Base-by-base conservation (phyloP, 1,139 yeast genomes). In the Keqinozyma sinolaborantium region DNA sequence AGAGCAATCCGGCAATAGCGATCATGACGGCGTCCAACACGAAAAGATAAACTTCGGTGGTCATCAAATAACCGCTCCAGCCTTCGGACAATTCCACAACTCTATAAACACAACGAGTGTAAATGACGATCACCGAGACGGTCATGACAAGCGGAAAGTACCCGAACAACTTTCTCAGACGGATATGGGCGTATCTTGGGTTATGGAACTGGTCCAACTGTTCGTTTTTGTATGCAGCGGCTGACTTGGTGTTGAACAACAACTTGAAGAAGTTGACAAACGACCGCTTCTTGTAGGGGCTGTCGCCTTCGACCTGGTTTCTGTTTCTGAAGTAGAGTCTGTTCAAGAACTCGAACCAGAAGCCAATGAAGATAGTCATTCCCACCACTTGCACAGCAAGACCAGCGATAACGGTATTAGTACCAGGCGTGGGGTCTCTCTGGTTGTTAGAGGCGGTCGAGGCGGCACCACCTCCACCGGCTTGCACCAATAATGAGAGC, bases 331-430 rank as follows among this genome's bases (percentile, higher is more conserved):
- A 61, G 44, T 56, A 69, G 14, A 80, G 55, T 30, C 70, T 59
- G 45, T 55, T 64, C 33, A 77, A 51, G 50, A 82, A 79, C 39
- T 69, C 72, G 30, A 63, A 56, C 73, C 79, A 81, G 28, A 84
- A 64, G 4, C 59, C 25, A 28, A 83, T 54, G 55, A 85, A 88
- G 1, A 79, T 39, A 1, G 76, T 45, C 84, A 88, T 85, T 9
- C 88, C 75, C 14, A 73, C 66, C 9, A 87, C 88, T 60, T 90
- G 97, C 46, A 83, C 65, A 0, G 79, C 78, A 39, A 90, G 71
- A 19, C 97, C 97, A 3, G 78, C 95, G 41, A 86, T 78, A 83
- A 88, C 85, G 33, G 82, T 64, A 55, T 84, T 67, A 1, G 86
- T 73, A 23, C 97, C 97, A 0, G 65, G 54, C 1, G 50, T 55